Percentiles rank a stretch among this genome's conserved stretches.
phyloP scores from a whole-genome alignment of 2,329 filamentous ascomycete genomes.

The Fusarium globosum region DNA sequence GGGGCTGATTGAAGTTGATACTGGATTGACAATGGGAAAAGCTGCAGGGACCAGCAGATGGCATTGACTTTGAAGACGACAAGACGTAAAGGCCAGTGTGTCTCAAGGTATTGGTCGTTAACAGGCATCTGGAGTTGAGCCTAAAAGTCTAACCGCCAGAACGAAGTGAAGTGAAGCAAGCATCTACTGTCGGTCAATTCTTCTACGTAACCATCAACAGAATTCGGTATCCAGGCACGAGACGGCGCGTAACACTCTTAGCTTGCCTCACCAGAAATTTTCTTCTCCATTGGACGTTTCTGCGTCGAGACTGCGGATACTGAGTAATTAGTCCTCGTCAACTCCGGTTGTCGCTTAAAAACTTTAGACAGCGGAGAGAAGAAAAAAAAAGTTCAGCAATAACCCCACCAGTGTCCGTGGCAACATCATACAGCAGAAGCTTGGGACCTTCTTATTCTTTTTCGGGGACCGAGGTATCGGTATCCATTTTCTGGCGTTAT shows the following conservation, averaged over 20 bases:
- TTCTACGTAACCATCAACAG: neutral
- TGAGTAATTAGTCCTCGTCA: slow-evolving; percentile 42
- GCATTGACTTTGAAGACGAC: neutral
- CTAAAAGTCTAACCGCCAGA: neutral
- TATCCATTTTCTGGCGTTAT: neutral
- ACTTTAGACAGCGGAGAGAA: neutral
- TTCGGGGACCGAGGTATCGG: slow-evolving; percentile 13
- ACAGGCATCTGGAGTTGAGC: neutral
- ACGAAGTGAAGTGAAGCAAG: neutral
- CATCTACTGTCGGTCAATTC: slow-evolving; percentile 2
- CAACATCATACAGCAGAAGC: slow-evolving; percentile 30
- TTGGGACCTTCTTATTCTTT: slow-evolving; percentile 27
- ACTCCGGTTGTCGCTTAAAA: slow-evolving; percentile 39
- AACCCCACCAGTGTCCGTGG: slow-evolving; percentile 41
- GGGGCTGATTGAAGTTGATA: slow-evolving; percentile 23
- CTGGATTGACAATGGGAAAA: neutral
- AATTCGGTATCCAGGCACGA: slow-evolving; percentile 18
- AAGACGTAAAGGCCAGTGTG: neutral
- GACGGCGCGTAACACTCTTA: slow-evolving; percentile 7
- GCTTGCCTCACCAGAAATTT: slow-evolving; percentile 24
- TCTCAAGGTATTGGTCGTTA: neutral
- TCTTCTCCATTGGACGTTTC: neutral
- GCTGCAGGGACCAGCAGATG: neutral
- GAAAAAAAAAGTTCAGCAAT: slow-evolving; percentile 12
- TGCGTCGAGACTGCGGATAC: slow-evolving; percentile 39